These are phyloP conservation scores for Neopestalotiopsis sp. DNA, from an alignment of 2,329 filamentous ascomycete genomes.

Conservation along the genomic window DNA sequence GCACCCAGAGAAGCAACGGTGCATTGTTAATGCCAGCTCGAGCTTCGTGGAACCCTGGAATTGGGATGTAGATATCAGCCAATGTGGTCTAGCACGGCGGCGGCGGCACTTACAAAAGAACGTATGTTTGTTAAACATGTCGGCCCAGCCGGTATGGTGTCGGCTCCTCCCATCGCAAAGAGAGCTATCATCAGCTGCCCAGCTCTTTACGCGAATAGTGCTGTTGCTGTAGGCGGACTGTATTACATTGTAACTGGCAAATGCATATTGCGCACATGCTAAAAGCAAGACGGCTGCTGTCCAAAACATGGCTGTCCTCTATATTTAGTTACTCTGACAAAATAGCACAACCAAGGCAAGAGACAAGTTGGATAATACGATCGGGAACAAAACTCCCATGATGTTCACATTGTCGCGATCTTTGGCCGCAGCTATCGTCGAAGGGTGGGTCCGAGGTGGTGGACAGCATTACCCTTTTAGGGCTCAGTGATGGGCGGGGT, in stretches of 20 bases:
- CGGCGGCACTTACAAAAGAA: not conserved
- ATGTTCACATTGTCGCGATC: not conserved
- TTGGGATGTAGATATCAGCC: not conserved
- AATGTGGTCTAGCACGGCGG: not conserved
- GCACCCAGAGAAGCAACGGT: slow-evolving; percentile 42
- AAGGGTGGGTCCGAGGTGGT: not conserved
- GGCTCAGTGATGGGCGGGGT: not conserved
- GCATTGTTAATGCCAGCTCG: slow-evolving; percentile 36
- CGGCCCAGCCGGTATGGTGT: not conserved
- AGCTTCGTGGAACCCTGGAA: slow-evolving; percentile 40
- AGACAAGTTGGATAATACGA: not conserved
- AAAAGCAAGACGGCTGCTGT: not conserved
- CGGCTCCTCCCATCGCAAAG: not conserved
- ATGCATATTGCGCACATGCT: not conserved
- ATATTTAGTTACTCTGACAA: not conserved
- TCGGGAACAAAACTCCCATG: not conserved
- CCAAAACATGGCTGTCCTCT: not conserved
- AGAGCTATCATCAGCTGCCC: not conserved
- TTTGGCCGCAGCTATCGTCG: not conserved
- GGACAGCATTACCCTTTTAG: not conserved
- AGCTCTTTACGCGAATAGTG: not conserved
- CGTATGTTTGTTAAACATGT: not conserved
- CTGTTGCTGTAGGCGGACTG: not conserved
- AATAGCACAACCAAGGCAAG: not conserved
- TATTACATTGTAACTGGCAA: not conserved